Base-by-base conservation (phyloP, 148 eudicot species). In the Selenicereus undatus region DNA sequence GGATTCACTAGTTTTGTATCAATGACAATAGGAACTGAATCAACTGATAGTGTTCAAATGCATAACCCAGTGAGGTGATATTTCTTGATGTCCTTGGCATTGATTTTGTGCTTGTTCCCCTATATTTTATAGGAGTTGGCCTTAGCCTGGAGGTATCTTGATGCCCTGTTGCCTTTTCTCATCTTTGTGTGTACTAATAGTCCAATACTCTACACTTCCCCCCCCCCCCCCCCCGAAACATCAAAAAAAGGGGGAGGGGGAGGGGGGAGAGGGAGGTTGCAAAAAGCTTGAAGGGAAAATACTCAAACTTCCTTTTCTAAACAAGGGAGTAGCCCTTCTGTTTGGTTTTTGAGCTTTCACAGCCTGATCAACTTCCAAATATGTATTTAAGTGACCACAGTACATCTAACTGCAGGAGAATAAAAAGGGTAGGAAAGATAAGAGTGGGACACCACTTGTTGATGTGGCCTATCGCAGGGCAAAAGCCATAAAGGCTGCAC, bases 391-490 rank as follows among this genome's bases (percentile, higher is more conserved):
- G 54, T 14, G 17, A 16, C 39, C 39, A 20, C 51, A 43, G 62
- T 71, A 60, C 62, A 39, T 76, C 66, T 39, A 21, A 76, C 70
- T 73, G 30, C 90, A 93, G 99, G 90, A 83, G 29, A 85, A 76
- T 51, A 85, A 75, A 73, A 96, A 90, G 86, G 78, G 65, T 76
- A 90, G 87, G 80, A 91, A 93, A 82, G 97, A 87, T 27, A 91
- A 89, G 86, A 74, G 83, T 54, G 97, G 94, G 64, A 88, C 92
- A 81, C 87, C 99, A n/a, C 91, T 96, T 76, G 92, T 93, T 76
- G 98, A 96, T 79, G 83, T 88, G 79, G 99, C 89, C 62, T 89
- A 91, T 84, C 89, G 98, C 80, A 86, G 94, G 71, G 99, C 99
- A 77, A 96, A 96, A 85, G 93, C 99, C 29, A 91, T 80, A 36